These are phyloP conservation scores for Lolium rigidum DNA, from an alignment of 176 grass and related monocot genomes.

Conservation along the genomic window DNA sequence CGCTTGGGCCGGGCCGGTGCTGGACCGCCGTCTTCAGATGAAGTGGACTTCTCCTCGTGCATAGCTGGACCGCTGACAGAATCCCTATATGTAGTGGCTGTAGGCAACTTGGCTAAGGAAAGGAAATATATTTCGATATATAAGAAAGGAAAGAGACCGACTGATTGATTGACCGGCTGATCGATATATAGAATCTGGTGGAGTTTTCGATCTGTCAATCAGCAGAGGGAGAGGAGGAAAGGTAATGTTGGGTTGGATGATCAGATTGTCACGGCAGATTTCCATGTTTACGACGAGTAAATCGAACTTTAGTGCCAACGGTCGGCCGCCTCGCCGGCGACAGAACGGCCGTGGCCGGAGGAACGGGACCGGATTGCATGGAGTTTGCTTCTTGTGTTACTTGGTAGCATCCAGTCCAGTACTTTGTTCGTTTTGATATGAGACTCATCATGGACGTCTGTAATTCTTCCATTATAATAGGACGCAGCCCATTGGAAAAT, in stretches of 20 bases:
- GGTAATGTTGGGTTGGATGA: background rate
- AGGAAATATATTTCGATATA: background rate
- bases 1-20: no score
- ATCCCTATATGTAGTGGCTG: background rate
- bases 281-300: background rate
- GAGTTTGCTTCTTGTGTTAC: background rate
- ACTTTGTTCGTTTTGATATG: no score
- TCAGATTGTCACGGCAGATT: background rate
- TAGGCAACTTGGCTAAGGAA: constrained; percentile 2
- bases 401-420: background rate
- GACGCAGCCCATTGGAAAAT: no score
- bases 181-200: background rate
- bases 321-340: constrained; percentile 5
- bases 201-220: constrained; percentile 26
- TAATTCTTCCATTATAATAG: no score
- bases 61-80: no score
- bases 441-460: no score
- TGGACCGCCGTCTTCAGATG: no score
- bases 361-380: background rate
- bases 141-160: background rate
- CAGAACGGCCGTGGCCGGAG: background rate
- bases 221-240: background rate
- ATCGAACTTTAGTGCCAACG: background rate
- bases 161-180: constrained; percentile 6
- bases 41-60: no score